Evolutionary conservation across 768 basidiomycete species (phyloP), one percentile per base, ranked within the genome.

Genomic region (Naganishia vaughanmartiniae): DNA sequence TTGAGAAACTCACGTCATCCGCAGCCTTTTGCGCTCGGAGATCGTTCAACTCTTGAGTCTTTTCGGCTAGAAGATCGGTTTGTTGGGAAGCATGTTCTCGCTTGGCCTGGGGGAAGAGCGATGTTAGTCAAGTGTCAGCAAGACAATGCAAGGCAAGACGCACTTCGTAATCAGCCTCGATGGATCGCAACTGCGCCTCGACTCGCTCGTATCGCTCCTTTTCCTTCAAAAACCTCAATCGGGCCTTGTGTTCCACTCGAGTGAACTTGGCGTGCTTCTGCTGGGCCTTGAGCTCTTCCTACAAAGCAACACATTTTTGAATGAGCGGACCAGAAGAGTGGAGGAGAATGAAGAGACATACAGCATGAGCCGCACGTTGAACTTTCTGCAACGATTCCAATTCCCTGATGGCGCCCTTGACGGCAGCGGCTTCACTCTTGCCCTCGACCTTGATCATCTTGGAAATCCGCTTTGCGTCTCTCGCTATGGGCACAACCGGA

Each of bases 371-470:
- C 3, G 82, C 81, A 77, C 87, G 87, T 75, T 91, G 90, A n/a
- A 89, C 79, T 78, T 84, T 84, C 77, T 90, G 89, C n/a, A 91
- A 79, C 33, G 87, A 83, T 3, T 85, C 84, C 26, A 92, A 86
- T 72, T 89, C 88, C 66, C 84, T 84, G 74, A 91, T 84, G 4
- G 88, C 87, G 5, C 86, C 82, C 26, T 82, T 80, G 26, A 93
- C 80, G 0, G 89, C 85, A 71, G 85, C 83, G 77, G 87, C 87
- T 80, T 91, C 90, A 0, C 85, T 83, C 76, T 87, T 87, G 0
- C 85, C 88, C 79, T 91, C 91, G 0, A 83, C 80, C 79, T 86
- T 87, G 75, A 92, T 86, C 42, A 92, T 85, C 76, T 87, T 91
- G 9, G 87, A 86, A 42, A 91, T 81, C 46, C 82, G 84, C 74